Base-by-base conservation (phyloP, 2,329 filamentous ascomycete species). In the Cladosporium colombiae region DNA sequence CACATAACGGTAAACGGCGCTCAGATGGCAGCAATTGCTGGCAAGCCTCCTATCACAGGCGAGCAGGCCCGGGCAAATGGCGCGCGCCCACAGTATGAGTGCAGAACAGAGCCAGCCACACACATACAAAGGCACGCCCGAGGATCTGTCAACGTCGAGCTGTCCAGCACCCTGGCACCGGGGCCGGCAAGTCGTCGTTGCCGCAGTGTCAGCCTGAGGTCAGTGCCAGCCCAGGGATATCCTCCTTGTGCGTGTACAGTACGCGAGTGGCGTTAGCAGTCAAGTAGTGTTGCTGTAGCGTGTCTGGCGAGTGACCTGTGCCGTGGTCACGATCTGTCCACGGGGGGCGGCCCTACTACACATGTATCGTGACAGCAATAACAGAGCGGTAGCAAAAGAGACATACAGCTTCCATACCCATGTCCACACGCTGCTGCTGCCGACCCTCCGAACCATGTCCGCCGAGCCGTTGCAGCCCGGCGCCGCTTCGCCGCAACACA, bases 121-220 rank as follows among this genome's bases (percentile, higher is more conserved):
- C 60, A 29, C 31, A 35, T n/a, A 53, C 60, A 49, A 27, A 60
- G 25, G 40, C 60, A 37, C 33, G 52, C 55, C 55, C 60, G 31
- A 52, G 29, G 46, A 53, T 31, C 60, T 62, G 60, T 62, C 60
- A 62, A 55, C 60, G 49, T 53, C 60, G 21, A 31, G 52, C 52
- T 55, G 52, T 55, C 61, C 61, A 63, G 61, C 61, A 63, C 61
- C 61, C 61, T 56, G 61, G 61, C 61, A 63, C 50, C 61, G 61
- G 61, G 23, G 61, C 61, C 61, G 61, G 61, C 61, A 63, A 16
- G 21, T 31, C 21, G 52, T n/a, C 11, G 52, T 33, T 31, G 52
- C 52, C 52, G 60, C 44, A 29, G 46, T 62, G 60, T 62, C 60
- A 62, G 60, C 60, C 10, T 61, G n/a, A 27, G 59, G 59, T 31